Evolutionary conservation across 345 rosid genomes (phyloP).

Genomic region (Camelina hispida): DNA sequence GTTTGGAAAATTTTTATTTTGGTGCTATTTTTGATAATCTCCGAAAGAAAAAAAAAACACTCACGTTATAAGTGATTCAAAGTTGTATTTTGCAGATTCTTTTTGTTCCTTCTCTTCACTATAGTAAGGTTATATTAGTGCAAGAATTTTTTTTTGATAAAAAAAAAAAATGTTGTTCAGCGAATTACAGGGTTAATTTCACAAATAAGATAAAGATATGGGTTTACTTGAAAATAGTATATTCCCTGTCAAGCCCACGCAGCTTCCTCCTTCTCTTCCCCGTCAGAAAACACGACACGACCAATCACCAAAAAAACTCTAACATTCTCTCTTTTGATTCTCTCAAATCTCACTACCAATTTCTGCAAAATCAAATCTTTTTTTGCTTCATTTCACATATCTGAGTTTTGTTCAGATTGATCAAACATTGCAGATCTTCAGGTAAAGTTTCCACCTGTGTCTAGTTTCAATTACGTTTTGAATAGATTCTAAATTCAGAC

Average conservation of each 20-base stretch:
- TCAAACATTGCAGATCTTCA: conserved; percentile 21
- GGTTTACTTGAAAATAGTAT: neutral
- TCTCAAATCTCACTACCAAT: conserved; percentile 10
- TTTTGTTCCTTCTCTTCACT: too few relatives aligned
- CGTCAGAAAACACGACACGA: conserved; percentile 29
- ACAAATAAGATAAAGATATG: conserved; percentile 15
- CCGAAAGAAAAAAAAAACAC: too few relatives aligned
- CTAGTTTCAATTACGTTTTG: conserved; percentile 1
- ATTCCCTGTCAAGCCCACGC: conserved; percentile 21
- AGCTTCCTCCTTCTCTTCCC: conserved; percentile 16
- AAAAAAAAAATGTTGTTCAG: neutral
- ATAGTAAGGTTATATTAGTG: too few relatives aligned
- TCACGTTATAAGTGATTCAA: too few relatives aligned
- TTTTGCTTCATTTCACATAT: neutral
- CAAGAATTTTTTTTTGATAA: too few relatives aligned
- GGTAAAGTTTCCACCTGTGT: conserved; percentile 9
- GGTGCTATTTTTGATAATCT: too few relatives aligned
- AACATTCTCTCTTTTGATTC: conserved; percentile 12
- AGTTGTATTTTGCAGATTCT: too few relatives aligned
- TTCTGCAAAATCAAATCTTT: conserved; percentile 19
- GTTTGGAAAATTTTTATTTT: too few relatives aligned
- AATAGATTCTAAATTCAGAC: conserved; percentile 15
- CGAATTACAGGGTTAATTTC: neutral
- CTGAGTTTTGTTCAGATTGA: neutral
- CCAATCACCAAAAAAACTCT: conserved; percentile 28